Evolutionary conservation across 2,329 filamentous ascomycete species (phyloP).

Genomic region (Akanthomyces muscarius): DNA sequence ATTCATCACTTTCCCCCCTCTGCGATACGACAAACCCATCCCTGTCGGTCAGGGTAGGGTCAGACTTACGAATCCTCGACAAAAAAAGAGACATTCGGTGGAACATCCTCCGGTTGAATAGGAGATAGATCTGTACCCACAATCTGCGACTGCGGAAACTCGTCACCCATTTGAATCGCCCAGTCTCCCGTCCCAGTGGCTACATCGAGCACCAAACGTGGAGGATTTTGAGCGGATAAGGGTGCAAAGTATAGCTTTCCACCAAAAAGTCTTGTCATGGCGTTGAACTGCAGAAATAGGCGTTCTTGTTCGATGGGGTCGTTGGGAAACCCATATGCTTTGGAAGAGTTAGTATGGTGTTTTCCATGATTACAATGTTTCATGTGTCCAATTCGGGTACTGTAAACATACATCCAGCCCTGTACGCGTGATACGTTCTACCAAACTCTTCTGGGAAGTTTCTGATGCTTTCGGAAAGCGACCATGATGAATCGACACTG

Average conservation of each 20-base stretch:
- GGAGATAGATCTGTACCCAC: slow-evolving; percentile 64
- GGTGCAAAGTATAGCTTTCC: slow-evolving; percentile 42
- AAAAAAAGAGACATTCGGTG: slow-evolving; percentile 69
- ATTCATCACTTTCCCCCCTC: neutral
- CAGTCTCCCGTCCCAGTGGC: slow-evolving; percentile 51
- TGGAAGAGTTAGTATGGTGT: neutral
- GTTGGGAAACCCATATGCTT: slow-evolving; percentile 48
- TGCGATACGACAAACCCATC: no score
- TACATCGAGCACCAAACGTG: slow-evolving; percentile 38
- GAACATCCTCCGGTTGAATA: slow-evolving; percentile 62
- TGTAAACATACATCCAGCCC: slow-evolving; percentile 40
- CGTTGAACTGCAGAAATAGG: slow-evolving; percentile 37
- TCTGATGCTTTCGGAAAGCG: slow-evolving; percentile 39
- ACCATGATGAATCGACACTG: slow-evolving; percentile 30
- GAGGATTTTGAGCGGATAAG: slow-evolving; percentile 32
- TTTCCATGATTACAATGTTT: neutral
- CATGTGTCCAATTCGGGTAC: neutral
- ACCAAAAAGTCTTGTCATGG: slow-evolving; percentile 36
- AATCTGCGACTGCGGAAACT: slow-evolving; percentile 55
- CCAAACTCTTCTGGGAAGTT: slow-evolving; percentile 41
- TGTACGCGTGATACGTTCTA: slow-evolving; percentile 45
- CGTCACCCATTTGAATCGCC: slow-evolving; percentile 64
- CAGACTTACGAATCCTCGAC: slow-evolving; percentile 58
- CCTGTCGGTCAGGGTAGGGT: neutral
- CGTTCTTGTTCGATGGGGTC: slow-evolving; percentile 40